Base-by-base conservation (phyloP, 139 green algal genomes). In the Parachlorella kessleri region DNA sequence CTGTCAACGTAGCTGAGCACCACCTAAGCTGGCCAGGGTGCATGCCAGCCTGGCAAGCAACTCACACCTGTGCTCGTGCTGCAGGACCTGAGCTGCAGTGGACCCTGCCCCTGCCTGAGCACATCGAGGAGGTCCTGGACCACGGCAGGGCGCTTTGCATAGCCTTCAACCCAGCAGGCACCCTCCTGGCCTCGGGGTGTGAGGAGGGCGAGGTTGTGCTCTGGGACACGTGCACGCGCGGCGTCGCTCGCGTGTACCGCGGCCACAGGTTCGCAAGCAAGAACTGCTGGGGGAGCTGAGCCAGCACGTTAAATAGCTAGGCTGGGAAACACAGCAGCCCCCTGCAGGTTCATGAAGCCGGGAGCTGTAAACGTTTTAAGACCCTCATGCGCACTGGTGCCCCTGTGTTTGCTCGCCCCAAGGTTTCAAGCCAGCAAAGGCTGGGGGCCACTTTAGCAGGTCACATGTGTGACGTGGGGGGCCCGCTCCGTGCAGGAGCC, bases 201-300 rank as follows among this genome's bases (percentile, higher is more conserved):
- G 67, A 81, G 35, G 85, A 94, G 36, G 95, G 95, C 3, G 66
- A 80, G 39, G 83, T 98, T 9, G 83, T 96, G 1, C 70, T 98
- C 0, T 98, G 90, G 91, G 93, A 98, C 82, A 95, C 93, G 74
- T 88, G 94, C 53, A 98, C 94, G 0, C 80, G 93, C 0, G 88
- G 91, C 26, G 83, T 96, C 0, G 93, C 89, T 0, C 73, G 83
- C 6, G 53, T 75, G 42, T 77, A 80, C 21, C 6, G 55, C 8
- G 77, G 79, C 3, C 85, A 94, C 80, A 84, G 55, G 84, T 87
- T 79, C 32, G 35, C 32, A 72, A 59, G n/a, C n/a, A n/a, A n/a
- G n/a, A n/a, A n/a, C n/a, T n/a, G n/a, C n/a, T n/a, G n/a, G n/a
- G n/a, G n/a, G 30, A 18, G 37, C 37, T 76, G 41, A 18, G 9